Conservation (phyloP, 108 stramenopile species). For the Fragilaria crotonensis region DNA sequence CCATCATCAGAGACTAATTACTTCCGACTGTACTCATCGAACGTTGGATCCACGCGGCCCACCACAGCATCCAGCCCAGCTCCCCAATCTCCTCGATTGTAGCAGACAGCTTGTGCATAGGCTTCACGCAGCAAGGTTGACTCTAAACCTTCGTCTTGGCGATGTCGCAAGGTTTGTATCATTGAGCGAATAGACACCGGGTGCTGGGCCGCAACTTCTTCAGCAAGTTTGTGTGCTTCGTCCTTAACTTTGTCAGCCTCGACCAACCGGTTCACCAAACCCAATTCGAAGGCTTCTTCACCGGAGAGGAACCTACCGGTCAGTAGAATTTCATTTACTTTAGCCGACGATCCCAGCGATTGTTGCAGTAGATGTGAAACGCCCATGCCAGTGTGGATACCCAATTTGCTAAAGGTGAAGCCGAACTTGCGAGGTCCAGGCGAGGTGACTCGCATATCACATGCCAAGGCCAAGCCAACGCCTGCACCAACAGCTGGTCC, state of each 20-base stretch:
- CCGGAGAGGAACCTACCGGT: conserved; percentile 47
- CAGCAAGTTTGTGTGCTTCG: conserved; percentile 28
- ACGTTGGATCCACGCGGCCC: conserved; percentile 35
- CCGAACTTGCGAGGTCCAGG: conserved; percentile 29
- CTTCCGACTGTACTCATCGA: conserved; percentile 47
- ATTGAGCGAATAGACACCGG: conserved; percentile 53
- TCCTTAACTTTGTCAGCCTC: conserved; percentile 20
- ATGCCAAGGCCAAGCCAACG: conserved; percentile 66
- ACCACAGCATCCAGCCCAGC: conserved; percentile 50
- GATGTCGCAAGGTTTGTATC: conserved; percentile 33
- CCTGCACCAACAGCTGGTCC: conserved; percentile 38
- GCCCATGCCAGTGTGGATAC: conserved; percentile 79
- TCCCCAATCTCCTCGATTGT: conserved; percentile 50
- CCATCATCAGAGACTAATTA: too few relatives aligned
- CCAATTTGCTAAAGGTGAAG: conserved; percentile 64
- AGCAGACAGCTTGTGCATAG: conserved; percentile 55
- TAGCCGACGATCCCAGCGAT: conserved; percentile 21
- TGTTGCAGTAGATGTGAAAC: conserved; percentile 48
- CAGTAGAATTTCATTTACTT: conserved; percentile 43
- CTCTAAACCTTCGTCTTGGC: conserved; percentile 31
- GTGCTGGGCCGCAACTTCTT: conserved; percentile 28
- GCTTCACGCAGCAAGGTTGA: conserved; percentile 43
- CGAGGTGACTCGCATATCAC: conserved; percentile 50
- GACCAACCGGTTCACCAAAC: conserved; percentile 32
- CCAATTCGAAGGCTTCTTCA: conserved; percentile 32